phyloP scores from a whole-genome alignment of 495 filamentous ascomycete genomes.

The Neurospora tetrasperma region DNA sequence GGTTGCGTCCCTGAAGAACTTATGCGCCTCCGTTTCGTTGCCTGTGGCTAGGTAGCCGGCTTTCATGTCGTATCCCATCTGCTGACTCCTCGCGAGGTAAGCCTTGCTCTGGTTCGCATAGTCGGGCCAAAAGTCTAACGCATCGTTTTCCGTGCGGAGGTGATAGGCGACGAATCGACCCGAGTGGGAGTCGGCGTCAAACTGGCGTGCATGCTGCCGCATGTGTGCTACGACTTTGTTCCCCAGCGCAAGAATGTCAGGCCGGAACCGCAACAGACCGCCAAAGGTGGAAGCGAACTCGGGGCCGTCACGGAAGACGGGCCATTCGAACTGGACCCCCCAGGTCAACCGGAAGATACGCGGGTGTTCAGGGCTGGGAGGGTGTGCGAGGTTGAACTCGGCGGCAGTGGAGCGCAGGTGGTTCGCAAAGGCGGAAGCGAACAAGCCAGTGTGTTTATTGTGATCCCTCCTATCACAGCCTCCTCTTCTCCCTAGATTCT shows the following conservation, averaged over 20 bases:
- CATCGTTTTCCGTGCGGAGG: constrained; percentile 33
- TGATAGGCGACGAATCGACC: constrained; percentile 26
- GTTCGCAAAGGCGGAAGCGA: constrained; percentile 22
- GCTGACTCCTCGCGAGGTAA: constrained; percentile 22
- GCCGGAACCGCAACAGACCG: constrained; percentile 28
- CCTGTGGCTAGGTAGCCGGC: constrained; percentile 34
- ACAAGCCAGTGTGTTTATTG: constrained; percentile 36
- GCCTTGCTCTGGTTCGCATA: constrained; percentile 30
- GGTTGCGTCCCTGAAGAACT: constrained; percentile 11
- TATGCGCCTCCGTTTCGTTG: constrained; percentile 26
- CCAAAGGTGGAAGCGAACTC: constrained; percentile 33
- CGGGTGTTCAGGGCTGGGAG: constrained; percentile 21
- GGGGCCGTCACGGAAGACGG: constrained; percentile 30
- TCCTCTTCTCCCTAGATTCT: constrained; percentile 27
- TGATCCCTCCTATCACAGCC: constrained; percentile 36
- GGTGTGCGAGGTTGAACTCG: constrained; percentile 14
- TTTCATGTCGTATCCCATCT: constrained; percentile 15
- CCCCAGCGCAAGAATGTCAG: constrained; percentile 28
- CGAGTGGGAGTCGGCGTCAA: constrained; percentile 9
- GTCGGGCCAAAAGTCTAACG: constrained; percentile 29
- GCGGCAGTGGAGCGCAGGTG: constrained; percentile 16
- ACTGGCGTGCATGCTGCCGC: constrained; percentile 5
- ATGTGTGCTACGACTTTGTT: constrained; percentile 19
- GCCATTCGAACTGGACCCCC: constrained; percentile 39
- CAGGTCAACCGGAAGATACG: constrained; percentile 30